phyloP scores from a whole-genome alignment of 2,329 filamentous ascomycete species.

The Calonectria pseudoreteaudii region DNA sequence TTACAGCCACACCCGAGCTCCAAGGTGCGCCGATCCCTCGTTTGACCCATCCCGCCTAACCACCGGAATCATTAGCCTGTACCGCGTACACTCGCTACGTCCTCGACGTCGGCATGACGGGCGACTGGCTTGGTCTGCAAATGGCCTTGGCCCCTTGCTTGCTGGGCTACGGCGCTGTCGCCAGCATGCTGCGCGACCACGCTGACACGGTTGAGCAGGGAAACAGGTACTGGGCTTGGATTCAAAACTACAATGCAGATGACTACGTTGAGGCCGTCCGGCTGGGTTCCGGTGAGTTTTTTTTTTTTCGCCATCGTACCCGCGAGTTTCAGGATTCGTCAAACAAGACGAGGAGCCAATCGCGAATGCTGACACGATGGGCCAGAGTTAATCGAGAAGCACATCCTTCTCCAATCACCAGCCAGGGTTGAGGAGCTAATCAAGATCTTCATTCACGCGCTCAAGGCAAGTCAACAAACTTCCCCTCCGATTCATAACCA shows the following conservation, averaged over 20 bases:
- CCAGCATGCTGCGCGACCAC: slow-evolving; percentile 74
- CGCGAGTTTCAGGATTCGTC: not conserved
- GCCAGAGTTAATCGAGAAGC: slow-evolving; percentile 78
- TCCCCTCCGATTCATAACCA: not conserved
- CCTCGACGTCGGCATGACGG: slow-evolving; percentile 86
- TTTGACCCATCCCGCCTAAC: slow-evolving; percentile 7
- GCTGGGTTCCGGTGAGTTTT: slow-evolving; percentile 72
- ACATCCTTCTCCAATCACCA: slow-evolving; percentile 79
- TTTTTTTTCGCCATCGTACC: slow-evolving; percentile 37
- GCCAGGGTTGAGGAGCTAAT: slow-evolving; percentile 84
- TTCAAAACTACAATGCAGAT: slow-evolving; percentile 86
- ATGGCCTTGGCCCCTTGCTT: slow-evolving; percentile 87
- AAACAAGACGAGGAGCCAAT: not conserved
- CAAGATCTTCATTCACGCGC: slow-evolving; percentile 87
- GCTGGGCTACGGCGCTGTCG: slow-evolving; percentile 88
- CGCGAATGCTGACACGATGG: slow-evolving; percentile 3
- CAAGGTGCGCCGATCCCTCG: slow-evolving; percentile 63
- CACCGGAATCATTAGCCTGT: slow-evolving; percentile 63
- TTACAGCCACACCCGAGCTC: slow-evolving; percentile 79
- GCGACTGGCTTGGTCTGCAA: slow-evolving; percentile 90
- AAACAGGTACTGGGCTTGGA: slow-evolving; percentile 90
- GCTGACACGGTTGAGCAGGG: slow-evolving; percentile 69
- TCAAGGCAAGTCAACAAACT: slow-evolving; percentile 71
- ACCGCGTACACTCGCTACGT: slow-evolving; percentile 88
- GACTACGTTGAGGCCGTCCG: slow-evolving; percentile 81